Base-by-base conservation (phyloP, 2,329 filamentous ascomycete genomes). In the Diaporthe aspalathi region DNA sequence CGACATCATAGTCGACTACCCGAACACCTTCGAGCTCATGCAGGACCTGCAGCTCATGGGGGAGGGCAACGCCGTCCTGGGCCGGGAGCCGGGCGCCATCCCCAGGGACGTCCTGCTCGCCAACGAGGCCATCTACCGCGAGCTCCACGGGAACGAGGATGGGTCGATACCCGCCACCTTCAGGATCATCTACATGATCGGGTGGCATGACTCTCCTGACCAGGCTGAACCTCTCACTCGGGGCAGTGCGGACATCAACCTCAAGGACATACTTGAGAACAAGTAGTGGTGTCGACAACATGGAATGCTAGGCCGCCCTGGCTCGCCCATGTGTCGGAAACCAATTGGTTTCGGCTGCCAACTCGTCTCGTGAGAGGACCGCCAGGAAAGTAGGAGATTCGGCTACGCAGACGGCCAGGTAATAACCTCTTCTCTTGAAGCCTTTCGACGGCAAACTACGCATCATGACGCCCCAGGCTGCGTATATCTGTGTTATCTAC, bases 161-260 rank as follows among this genome's bases (percentile, higher is more conserved):
- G 92, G 89, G 24, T 89, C 84, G 1, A 86, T 96, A 73, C 96
- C 96, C 0, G 96, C 96, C 1, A 99, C 96, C 0, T 99, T 98
- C 79, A 89, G 96, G 76, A 88, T 97, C 76, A 98, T 99, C 73
- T 97, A 96, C 81, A 98, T 98, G 95, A 99, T 99, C 81, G 96
- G 96, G 0, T 99, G 96, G 96, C 97, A 95, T 79, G 93, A 95
- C 75, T 92, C 93, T 2, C 87, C 88, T 38, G 89, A 91, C 67
- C 95, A 98, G 82, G 86, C 91, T 2, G 86, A 95, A 81, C 95
- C 96, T 6, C 83, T 98, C 71, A 83, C 91, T 75, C 89, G 96
- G 75, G 96, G 96, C 0, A 97, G 92, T 74, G 96, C 94, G 12
- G 87, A 97, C 79, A 84, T 97, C 52, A 97, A 93, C 81, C 87